A percentile compares a stretch with the other conserved stretches of the same genome.
These are phyloP conservation scores for Paramecium caudatum DNA, from an alignment of 73 alveolate species.

Conservation along the genomic window DNA sequence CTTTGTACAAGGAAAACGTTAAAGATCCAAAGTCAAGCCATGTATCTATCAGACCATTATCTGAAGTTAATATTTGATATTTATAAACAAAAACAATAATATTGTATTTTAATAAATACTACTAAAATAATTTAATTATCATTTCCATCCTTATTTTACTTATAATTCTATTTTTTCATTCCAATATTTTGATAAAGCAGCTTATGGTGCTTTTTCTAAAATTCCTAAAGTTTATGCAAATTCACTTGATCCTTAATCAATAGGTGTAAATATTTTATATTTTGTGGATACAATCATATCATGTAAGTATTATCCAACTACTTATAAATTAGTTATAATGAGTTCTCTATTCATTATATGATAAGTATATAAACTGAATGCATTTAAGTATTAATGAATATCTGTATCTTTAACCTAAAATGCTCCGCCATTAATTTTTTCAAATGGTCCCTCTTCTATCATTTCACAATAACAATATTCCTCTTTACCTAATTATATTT, in stretches of 20 bases:
- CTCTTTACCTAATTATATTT: background rate
- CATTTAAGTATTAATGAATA: background rate
- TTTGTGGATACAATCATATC: background rate
- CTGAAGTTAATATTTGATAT: constrained; percentile 41
- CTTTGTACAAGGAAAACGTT: constrained; percentile 25
- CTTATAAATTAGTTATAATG: background rate
- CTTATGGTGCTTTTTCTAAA: background rate
- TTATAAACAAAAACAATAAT: too few relatives aligned
- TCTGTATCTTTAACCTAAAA: background rate
- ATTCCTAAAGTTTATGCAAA: background rate
- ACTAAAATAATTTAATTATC: too few relatives aligned
- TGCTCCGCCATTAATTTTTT: background rate
- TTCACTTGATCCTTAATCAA: constrained; percentile 13
- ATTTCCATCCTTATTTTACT: too few relatives aligned
- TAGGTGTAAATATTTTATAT: background rate
- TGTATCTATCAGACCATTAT: constrained; percentile 26
- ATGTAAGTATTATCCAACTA: background rate
- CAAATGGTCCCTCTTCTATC: background rate
- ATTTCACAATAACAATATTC: constrained; percentile 17
- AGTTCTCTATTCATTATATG: background rate
- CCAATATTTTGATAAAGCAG: background rate
- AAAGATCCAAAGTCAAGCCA: background rate
- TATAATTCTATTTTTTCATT: background rate
- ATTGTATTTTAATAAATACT: too few relatives aligned
- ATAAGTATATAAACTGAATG: background rate